A percentile compares a stretch with the other conserved stretches of the same genome.
Evolutionary conservation across 2,329 filamentous ascomycete genomes (phyloP).

Genomic region (Magnaporthiopsis rhizophila): DNA sequence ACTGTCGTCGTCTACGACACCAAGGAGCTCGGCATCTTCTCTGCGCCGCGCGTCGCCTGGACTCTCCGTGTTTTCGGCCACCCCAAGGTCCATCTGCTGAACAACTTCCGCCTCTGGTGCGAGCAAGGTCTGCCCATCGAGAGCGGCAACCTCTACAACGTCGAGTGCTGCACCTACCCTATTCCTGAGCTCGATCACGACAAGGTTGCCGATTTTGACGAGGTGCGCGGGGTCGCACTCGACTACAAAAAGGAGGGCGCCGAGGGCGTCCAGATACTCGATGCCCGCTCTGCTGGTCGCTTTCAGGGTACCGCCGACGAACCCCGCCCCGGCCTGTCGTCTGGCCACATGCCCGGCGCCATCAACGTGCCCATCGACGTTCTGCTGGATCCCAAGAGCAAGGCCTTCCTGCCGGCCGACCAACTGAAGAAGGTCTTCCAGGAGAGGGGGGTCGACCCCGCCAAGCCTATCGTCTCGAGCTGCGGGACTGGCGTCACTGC

Average conservation of each 20-base stretch:
- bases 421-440: constrained; percentile 70
- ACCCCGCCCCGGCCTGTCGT: constrained; percentile 75
- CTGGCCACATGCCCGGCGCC: constrained; percentile 86
- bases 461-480: constrained; percentile 74
- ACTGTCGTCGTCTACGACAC: constrained; percentile 91
- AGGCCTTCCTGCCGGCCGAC: constrained; percentile 65
- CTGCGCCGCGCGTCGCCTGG: constrained; percentile 88
- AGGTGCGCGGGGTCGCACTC: constrained; percentile 68
- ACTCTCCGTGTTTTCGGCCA: constrained; percentile 89
- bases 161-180: constrained; percentile 57
- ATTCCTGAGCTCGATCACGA: constrained; percentile 50
- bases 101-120: constrained; percentile 95
- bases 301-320: constrained; percentile 81
- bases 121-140: constrained; percentile 76
- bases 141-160: constrained; percentile 63
- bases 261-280: constrained; percentile 79
- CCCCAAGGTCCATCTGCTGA: constrained; percentile 76
- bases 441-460: constrained; percentile 69
- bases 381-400: constrained; percentile 75
- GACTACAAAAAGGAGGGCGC: constrained; percentile 76
- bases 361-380: constrained; percentile 74
- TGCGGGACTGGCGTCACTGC: constrained; percentile 95
- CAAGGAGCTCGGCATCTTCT: constrained; percentile 87
- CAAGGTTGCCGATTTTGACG: constrained; percentile 73
- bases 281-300: constrained; percentile 72